A percentile compares a stretch with the other conserved stretches of the same genome.
These are phyloP conservation scores for Camelina neglecta DNA, from an alignment of 345 rosid species.

Conservation along the genomic window DNA sequence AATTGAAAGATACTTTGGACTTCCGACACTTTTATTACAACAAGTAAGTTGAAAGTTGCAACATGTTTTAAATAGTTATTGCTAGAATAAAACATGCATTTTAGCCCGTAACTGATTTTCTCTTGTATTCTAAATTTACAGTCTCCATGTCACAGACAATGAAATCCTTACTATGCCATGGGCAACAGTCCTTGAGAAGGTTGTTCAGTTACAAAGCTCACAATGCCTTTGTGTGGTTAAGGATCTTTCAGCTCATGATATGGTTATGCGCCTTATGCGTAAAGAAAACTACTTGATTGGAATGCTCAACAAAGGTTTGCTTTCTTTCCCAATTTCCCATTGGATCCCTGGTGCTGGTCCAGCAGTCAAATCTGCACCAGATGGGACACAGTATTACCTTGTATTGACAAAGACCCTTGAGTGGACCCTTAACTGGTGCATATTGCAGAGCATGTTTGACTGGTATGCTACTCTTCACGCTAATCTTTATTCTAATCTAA, in stretches of 20 bases:
- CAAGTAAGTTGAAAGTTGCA: constrained; percentile 54
- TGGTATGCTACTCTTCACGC: constrained; percentile 55
- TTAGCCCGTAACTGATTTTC: constrained; percentile 13
- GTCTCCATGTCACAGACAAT: constrained; percentile 86
- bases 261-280: constrained; percentile 95
- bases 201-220: constrained; percentile 78
- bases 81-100: background rate
- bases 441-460: constrained; percentile 99
- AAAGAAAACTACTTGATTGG: constrained; percentile 98
- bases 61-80: constrained; percentile 18
- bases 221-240: constrained; percentile 89
- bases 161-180: constrained; percentile 96
- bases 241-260: constrained; percentile 96
- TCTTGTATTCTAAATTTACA: constrained; percentile 50
- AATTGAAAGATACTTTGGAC: constrained; percentile 79
- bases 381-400: constrained; percentile 58
- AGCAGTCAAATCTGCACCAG: constrained; percentile 57
- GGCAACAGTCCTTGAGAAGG: constrained; percentile 91
- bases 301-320: constrained; percentile 95
- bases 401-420: constrained; percentile 93
- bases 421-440: constrained; percentile 99
- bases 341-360: constrained; percentile 99
- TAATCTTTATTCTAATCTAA: constrained; percentile 1
- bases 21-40: constrained; percentile 82
- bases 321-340: constrained; percentile 78